Evolutionary conservation across 23 red algal genomes (phyloP).

Genomic region (Gracilaria caudata): DNA sequence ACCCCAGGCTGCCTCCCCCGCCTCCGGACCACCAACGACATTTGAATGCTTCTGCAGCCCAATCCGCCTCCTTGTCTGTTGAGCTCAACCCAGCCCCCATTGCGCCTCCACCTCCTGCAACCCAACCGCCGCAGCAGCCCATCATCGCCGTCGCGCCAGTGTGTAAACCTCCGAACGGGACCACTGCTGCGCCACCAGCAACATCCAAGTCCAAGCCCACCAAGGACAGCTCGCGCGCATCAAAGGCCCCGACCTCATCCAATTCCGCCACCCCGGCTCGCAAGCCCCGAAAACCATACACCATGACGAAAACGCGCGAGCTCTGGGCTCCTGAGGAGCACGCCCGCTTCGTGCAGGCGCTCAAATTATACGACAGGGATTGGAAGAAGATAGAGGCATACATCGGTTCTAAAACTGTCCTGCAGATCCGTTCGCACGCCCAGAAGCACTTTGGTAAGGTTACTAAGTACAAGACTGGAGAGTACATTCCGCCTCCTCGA

Average conservation of each 20-base stretch:
- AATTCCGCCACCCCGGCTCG: conserved; percentile 12
- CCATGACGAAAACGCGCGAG: conserved; percentile 85
- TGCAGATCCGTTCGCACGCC: conserved; percentile 97
- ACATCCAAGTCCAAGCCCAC: background rate
- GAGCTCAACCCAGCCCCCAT: background rate
- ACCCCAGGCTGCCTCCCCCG: background rate
- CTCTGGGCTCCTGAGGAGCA: conserved; percentile 93
- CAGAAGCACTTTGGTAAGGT: conserved; percentile 97
- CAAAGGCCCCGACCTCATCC: background rate
- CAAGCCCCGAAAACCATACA: conserved; percentile 91
- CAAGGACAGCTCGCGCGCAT: background rate
- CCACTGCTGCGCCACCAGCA: background rate
- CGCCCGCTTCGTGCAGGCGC: conserved; percentile 85
- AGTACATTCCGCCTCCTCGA: conserved; percentile 96
- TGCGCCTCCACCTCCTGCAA: background rate
- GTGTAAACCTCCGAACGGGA: background rate
- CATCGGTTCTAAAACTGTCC: conserved; percentile 91
- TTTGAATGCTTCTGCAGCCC: background rate
- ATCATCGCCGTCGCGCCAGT: background rate
- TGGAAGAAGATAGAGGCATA: conserved; percentile 96
- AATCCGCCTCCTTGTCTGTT: background rate
- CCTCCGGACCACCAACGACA: background rate
- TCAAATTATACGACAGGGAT: conserved; percentile 84
- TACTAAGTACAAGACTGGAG: conserved; percentile 89
- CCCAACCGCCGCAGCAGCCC: background rate